These are phyloP conservation scores for Arabidopsis arenosa DNA, from an alignment of 345 rosid genomes.

Conservation along the genomic window DNA sequence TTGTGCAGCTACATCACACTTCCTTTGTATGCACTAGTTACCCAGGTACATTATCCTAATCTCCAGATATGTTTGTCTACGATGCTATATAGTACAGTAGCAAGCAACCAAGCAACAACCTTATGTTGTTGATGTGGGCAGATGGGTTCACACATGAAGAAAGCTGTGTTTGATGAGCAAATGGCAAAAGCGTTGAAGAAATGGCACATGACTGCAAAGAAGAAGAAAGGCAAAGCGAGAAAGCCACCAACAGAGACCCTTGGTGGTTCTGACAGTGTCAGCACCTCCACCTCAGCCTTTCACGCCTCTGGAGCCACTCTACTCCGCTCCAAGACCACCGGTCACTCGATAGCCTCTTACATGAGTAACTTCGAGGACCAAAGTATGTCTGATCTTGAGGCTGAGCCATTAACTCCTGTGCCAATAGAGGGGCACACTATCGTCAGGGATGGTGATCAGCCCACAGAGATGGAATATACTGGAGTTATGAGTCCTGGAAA, in stretches of 20 bases:
- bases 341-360: conserved; percentile 59
- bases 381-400: conserved; percentile 66
- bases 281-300: conserved; percentile 34
- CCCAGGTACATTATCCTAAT: conserved; percentile 62
- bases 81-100: neutral
- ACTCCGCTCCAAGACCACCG: conserved; percentile 74
- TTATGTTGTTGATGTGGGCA: conserved; percentile 13
- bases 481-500: conserved; percentile 43
- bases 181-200: conserved; percentile 80
- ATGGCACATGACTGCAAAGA: conserved; percentile 77
- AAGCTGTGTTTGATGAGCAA: conserved; percentile 80
- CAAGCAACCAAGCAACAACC: conserved; percentile 12
- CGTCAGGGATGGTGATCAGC: conserved; percentile 42
- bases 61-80: neutral
- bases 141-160: conserved; percentile 89
- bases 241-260: conserved; percentile 43
- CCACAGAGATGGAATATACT: conserved; percentile 33
- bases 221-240: conserved; percentile 53
- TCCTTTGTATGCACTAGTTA: conserved; percentile 79
- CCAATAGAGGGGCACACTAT: conserved; percentile 39
- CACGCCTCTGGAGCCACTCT: conserved; percentile 45
- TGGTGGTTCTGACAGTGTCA: conserved; percentile 51
- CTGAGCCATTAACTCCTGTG: conserved; percentile 56
- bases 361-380: conserved; percentile 50
- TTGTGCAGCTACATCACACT: conserved; percentile 87